A percentile compares a stretch with the other conserved stretches of the same genome.
These are phyloP conservation scores for Bacidia rubella DNA, from an alignment of 495 filamentous ascomycete species.

Conservation along the genomic window DNA sequence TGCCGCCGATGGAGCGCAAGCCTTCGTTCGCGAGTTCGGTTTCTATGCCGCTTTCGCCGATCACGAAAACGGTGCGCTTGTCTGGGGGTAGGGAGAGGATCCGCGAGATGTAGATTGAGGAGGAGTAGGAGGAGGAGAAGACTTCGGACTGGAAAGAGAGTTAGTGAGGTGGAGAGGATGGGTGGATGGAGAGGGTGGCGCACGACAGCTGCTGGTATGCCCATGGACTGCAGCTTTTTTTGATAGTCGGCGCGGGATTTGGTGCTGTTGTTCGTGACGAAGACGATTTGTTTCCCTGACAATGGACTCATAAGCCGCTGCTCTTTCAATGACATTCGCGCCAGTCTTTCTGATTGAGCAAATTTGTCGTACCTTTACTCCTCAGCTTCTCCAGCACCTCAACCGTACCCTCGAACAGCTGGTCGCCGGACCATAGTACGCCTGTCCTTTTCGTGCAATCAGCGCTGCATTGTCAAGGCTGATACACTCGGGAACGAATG, in stretches of 20 bases:
- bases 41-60: conserved; percentile 87
- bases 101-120: conserved; percentile 90
- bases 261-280: conserved; percentile 98
- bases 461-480: conserved; percentile 12
- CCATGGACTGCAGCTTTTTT: conserved; percentile 73
- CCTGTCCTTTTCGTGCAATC: conserved; percentile 43
- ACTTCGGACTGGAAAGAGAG: conserved; percentile 58
- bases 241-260: conserved; percentile 87
- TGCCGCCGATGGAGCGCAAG: conserved; percentile 74
- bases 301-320: not conserved
- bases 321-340: not conserved
- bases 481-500: not conserved
- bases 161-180: not conserved
- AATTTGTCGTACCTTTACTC: conserved; percentile 55
- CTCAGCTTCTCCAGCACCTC: conserved; percentile 74
- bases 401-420: conserved; percentile 66
- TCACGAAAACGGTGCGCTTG: conserved; percentile 83
- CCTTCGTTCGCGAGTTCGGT: conserved; percentile 67
- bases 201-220: conserved; percentile 60
- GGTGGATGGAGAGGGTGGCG: conserved; percentile 10
- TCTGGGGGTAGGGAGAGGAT: conserved; percentile 64
- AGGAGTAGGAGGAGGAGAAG: conserved; percentile 87
- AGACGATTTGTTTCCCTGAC: conserved; percentile 79
- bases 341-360: not conserved
- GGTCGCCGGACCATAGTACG: conserved; percentile 90